Percentiles rank a stretch among this genome's conserved stretches.
Evolutionary conservation across 805 yeast genomes (phyloP).

Genomic region (Ogataea philodendri): DNA sequence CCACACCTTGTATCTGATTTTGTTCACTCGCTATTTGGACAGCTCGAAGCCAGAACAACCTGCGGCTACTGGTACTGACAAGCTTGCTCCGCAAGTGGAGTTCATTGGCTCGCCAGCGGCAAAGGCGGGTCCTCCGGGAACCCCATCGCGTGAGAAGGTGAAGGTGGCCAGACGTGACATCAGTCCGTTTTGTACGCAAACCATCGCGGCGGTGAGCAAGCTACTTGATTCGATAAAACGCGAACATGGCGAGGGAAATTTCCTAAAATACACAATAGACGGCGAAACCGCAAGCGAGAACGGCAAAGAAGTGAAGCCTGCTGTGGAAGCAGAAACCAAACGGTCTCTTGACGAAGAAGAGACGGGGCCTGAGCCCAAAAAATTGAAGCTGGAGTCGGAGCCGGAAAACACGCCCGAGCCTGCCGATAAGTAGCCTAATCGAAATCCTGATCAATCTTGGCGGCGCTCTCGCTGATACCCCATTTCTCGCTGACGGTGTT

Average conservation of each 20-base stretch:
- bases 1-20: slow-evolving; percentile 54
- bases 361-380: not conserved
- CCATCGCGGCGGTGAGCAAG: slow-evolving; percentile 23
- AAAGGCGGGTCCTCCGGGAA: slow-evolving; percentile 15
- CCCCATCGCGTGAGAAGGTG: slow-evolving; percentile 35
- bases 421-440: slow-evolving; percentile 12
- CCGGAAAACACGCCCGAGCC: not conserved
- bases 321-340: slow-evolving; percentile 1
- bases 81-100: slow-evolving; percentile 9
- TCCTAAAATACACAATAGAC: slow-evolving; percentile 20
- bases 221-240: slow-evolving; percentile 24
- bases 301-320: slow-evolving; percentile 3
- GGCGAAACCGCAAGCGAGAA: slow-evolving; percentile 3
- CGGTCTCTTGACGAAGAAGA: slow-evolving; percentile 1
- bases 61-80: slow-evolving; percentile 1
- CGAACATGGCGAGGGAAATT: slow-evolving; percentile 25
- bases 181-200: slow-evolving; percentile 34
- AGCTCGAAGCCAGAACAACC: not conserved
- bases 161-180: slow-evolving; percentile 51
- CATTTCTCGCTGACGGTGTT: slow-evolving; percentile 33
- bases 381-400: slow-evolving; percentile 1
- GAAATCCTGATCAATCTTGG: slow-evolving; percentile 32
- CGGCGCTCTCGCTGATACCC: slow-evolving; percentile 37
- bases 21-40: slow-evolving; percentile 36
- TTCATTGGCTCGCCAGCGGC: slow-evolving; percentile 7